Percentiles rank a stretch among this genome's conserved stretches.
These are phyloP conservation scores for Alternaria triticina DNA, from an alignment of 2,329 filamentous ascomycete species.

Conservation along the genomic window DNA sequence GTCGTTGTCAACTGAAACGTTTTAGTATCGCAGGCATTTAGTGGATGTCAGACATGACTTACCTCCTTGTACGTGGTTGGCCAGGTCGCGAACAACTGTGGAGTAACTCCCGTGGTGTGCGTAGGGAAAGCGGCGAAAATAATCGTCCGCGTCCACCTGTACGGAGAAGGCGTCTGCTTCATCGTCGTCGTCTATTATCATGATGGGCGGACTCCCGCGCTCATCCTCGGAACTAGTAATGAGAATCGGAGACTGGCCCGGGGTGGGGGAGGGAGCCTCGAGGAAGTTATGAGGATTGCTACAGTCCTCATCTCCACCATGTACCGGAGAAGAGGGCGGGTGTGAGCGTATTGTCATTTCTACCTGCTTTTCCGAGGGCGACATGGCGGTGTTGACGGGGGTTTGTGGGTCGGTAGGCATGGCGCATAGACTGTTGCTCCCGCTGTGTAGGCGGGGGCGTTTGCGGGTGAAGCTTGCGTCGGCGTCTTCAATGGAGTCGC, in stretches of 20 bases:
- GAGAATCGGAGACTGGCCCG: slow-evolving; percentile 18
- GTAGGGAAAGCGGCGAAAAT: slow-evolving; percentile 44
- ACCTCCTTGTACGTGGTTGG: slow-evolving; percentile 35
- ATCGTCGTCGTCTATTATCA: slow-evolving; percentile 48
- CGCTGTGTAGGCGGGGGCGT: slow-evolving; percentile 53
- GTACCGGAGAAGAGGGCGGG: slow-evolving; percentile 35
- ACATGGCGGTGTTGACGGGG: slow-evolving; percentile 17
- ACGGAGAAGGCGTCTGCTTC: slow-evolving; percentile 20
- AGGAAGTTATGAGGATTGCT: slow-evolving; percentile 10
- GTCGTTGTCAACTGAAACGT: slow-evolving; percentile 13
- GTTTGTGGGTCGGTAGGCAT: slow-evolving; percentile 37
- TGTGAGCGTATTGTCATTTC: slow-evolving; percentile 51
- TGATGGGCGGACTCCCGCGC: slow-evolving; percentile 41
- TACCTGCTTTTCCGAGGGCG: slow-evolving; percentile 33
- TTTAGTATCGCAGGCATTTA: slow-evolving; percentile 19
- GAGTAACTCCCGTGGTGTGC: slow-evolving; percentile 21
- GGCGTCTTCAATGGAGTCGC: slow-evolving; percentile 54
- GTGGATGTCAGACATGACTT: slow-evolving; percentile 4
- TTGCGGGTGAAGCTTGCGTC: slow-evolving; percentile 55
- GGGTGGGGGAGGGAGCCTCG: slow-evolving; percentile 12
- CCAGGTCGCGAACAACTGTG: slow-evolving; percentile 29
- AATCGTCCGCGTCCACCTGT: slow-evolving; percentile 32
- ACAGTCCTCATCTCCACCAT: slow-evolving; percentile 20
- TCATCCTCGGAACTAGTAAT: slow-evolving; percentile 24
- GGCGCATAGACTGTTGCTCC: slow-evolving; percentile 35